These are phyloP conservation scores for Kluyveromyces sp. DNA, from an alignment of 1,139 yeast genomes.

Conservation along the genomic window DNA sequence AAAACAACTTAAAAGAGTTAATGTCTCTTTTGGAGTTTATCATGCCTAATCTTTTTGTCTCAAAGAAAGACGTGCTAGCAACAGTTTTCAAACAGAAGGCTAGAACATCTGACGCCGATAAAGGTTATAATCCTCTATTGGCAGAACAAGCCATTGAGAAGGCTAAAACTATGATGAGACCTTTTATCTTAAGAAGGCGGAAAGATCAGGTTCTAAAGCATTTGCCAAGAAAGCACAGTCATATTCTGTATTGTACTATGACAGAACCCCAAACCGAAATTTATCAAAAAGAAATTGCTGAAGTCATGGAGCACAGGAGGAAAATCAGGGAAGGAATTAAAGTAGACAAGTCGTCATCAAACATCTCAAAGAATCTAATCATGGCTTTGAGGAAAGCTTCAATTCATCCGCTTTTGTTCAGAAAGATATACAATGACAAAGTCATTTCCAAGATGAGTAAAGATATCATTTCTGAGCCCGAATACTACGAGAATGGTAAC, in stretches of 20 bases:
- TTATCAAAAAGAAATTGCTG: conserved; percentile 51
- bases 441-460: conserved; percentile 60
- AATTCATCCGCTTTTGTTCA: conserved; percentile 64
- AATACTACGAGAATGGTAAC: conserved; percentile 66
- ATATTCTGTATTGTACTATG: conserved; percentile 59
- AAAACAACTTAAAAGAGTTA: conserved; percentile 81
- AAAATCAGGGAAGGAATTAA: conserved; percentile 36
- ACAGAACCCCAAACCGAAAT: conserved; percentile 49
- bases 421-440: conserved; percentile 52
- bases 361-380: conserved; percentile 43
- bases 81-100: conserved; percentile 81
- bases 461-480: conserved; percentile 73
- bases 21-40: conserved; percentile 87
- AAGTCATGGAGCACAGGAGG: conserved; percentile 46
- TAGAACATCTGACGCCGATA: conserved; percentile 48
- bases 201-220: conserved; percentile 88
- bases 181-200: conserved; percentile 86
- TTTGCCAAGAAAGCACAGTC: conserved; percentile 69
- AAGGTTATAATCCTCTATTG: conserved; percentile 65
- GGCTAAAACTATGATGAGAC: conserved; percentile 98
- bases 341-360: conserved; percentile 33
- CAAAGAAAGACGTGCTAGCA: conserved; percentile 74
- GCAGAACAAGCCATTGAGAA: conserved; percentile 87
- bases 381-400: conserved; percentile 72
- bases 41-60: conserved; percentile 73